A percentile compares a stretch with the other conserved stretches of the same genome.
Evolutionary conservation across 1,284 basidiomycete genomes (phyloP).

Genomic region (Trametes pubescens): DNA sequence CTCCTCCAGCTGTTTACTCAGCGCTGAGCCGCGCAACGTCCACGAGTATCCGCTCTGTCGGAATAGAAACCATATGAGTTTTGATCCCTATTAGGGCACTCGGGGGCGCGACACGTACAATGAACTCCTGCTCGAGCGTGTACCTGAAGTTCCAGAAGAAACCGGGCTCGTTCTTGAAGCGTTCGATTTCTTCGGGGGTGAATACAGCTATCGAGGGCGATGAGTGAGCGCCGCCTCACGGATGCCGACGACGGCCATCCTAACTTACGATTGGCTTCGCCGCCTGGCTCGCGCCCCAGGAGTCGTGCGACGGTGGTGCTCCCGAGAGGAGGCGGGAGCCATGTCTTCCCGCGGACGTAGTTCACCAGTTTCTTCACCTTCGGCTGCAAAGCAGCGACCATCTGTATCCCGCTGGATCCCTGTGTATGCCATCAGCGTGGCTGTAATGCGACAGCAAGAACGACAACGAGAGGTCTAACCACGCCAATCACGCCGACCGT

Average conservation of each 20-base stretch:
- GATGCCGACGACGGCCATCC: background rate
- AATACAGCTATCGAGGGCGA: constrained; percentile 50
- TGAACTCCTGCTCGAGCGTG: constrained; percentile 59
- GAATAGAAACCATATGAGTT: background rate
- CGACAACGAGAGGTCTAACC: constrained; percentile 54
- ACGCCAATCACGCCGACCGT: constrained; percentile 67
- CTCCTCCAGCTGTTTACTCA: constrained; percentile 47
- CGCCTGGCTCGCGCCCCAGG: constrained; percentile 44
- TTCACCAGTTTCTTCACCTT: constrained; percentile 59
- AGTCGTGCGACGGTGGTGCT: constrained; percentile 49
- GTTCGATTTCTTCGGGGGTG: constrained; percentile 60
- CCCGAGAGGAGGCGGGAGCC: constrained; percentile 62
- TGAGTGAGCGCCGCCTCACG: background rate
- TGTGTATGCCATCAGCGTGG: constrained; percentile 33
- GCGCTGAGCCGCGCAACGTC: constrained; percentile 52
- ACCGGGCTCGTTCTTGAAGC: constrained; percentile 53
- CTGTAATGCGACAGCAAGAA: background rate
- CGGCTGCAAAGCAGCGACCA: constrained; percentile 65
- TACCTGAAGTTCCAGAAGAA: constrained; percentile 60
- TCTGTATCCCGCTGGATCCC: constrained; percentile 74
- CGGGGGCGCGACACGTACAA: constrained; percentile 48
- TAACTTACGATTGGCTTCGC: constrained; percentile 52
- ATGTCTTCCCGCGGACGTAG: constrained; percentile 69
- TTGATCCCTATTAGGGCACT: too few species aligned
- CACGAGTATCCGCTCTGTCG: constrained; percentile 54